phyloP scores from a whole-genome alignment of 148 eudicot species.

The Cornus suecica region DNA sequence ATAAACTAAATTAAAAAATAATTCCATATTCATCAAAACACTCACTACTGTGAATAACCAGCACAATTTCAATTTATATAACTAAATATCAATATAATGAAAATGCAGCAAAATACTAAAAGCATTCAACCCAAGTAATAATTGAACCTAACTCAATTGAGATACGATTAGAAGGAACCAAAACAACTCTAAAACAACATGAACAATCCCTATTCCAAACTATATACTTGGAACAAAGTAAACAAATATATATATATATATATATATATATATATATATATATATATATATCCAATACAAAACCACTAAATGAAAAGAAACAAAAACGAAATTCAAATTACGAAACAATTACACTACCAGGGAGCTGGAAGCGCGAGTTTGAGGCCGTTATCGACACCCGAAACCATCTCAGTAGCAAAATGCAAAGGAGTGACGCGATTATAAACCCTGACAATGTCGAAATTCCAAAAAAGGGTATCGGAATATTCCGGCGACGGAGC shows the following conservation, averaged over 20 bases:
- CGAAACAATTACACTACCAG: conserved; percentile 33
- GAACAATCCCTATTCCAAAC: background rate
- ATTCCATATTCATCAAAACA: background rate
- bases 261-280: no score
- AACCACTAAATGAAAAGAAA: background rate
- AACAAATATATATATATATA: no score
- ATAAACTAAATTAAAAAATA: background rate
- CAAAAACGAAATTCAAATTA: background rate
- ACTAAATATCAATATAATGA: background rate
- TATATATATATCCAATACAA: background rate
- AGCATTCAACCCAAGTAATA: background rate
- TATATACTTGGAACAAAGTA: background rate
- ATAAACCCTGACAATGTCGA: conserved; percentile 13
- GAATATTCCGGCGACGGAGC: conserved; percentile 33
- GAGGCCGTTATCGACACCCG: conserved; percentile 9
- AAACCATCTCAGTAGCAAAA: conserved; percentile 16
- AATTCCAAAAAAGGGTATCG: background rate
- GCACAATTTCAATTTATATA: background rate
- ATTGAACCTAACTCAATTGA: background rate
- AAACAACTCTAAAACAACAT: background rate
- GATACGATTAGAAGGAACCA: background rate
- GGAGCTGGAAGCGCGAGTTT: conserved; percentile 52
- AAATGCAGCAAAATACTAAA: background rate
- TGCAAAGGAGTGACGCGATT: conserved; percentile 16
- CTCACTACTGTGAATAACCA: background rate